phyloP scores from a whole-genome alignment of 2,329 filamentous ascomycete species.

The Ceratocystis lukuohia region DNA sequence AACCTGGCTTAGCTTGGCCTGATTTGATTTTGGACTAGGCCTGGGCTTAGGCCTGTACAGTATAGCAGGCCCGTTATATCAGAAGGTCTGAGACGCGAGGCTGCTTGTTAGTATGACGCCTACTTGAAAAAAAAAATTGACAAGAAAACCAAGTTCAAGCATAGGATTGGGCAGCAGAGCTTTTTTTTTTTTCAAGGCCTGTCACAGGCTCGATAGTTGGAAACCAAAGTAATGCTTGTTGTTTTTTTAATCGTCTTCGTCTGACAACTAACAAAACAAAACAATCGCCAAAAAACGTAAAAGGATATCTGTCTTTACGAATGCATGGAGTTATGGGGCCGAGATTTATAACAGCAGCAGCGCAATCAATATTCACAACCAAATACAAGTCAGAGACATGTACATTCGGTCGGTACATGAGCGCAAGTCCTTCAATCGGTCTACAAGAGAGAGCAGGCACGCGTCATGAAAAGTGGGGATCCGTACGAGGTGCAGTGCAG shows the following conservation, averaged over 20 bases:
- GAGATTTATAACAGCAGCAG: too few relatives aligned
- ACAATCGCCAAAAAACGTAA: too few relatives aligned
- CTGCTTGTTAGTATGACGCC: neutral
- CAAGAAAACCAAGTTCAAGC: neutral
- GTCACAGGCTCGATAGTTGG: neutral
- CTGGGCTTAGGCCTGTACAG: neutral
- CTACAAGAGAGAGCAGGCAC: neutral
- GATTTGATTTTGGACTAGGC: too few relatives aligned
- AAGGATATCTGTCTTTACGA: too few relatives aligned
- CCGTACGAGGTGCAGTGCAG: too few relatives aligned
- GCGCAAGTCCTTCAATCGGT: neutral
- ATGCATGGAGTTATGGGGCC: too few relatives aligned
- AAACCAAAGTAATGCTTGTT: neutral
- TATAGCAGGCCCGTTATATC: neutral
- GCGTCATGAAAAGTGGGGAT: conserved; percentile 6
- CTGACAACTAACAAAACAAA: neutral
- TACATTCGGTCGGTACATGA: neutral
- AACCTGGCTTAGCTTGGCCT: too few relatives aligned
- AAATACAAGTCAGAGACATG: neutral
- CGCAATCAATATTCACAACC: too few relatives aligned
- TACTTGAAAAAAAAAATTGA: neutral
- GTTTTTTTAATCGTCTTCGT: neutral
- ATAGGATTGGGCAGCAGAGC: neutral
- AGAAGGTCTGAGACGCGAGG: conserved; percentile 3
- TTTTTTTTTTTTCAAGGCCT: neutral